Evolutionary conservation across 768 basidiomycete species (phyloP), one percentile per base, ranked within the genome.

Genomic region (Kwoniella mangroviensis): DNA sequence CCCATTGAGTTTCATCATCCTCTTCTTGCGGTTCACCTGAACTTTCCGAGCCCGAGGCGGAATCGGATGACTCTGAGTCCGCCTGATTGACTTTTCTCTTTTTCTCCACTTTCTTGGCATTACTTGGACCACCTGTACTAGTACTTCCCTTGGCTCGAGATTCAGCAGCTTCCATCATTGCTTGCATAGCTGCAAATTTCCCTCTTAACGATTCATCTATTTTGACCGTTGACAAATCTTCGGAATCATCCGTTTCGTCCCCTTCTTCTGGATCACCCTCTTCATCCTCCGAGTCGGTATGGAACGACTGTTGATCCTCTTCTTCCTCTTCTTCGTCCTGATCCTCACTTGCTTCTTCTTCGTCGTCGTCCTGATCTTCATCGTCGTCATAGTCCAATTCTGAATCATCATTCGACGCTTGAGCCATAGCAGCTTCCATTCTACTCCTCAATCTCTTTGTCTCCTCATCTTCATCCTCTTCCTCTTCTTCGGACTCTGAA

Each of bases 361-460:
- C 34, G 19, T 58, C 59, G 34, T 68, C 15, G 5, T 22, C 17
- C 24, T 41, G 26, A 51, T 9, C 41, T 41, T 45, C 62, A 1
- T 57, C 52, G 22, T 68, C 67, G 4, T 68, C 61, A 5, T 51
- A 41, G 11, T 69, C 68, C 26, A 63, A 55, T 24, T 75, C 74
- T 7, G 74, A 71, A 26, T 69, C 68, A n/a, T 69, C 68, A 42
- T 75, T 71, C 7, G 74, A 71, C 24, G 71, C 74, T 53, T 72
- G 61, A 49, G 61, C 72, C 74, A 75, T 75, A 6, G 68, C 68
- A 34, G 63, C 71, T 63, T 75, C 67, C 74, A 75, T 75, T 43
- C 68, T 51, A 26, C 26, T 63, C 59, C 68, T 60, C 24, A 69
- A 51, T 51, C 56, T 63, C 34, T 34, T 45, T 11, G 71, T 72